A percentile compares a stretch with the other conserved stretches of the same genome.
Evolutionary conservation across 805 yeast species (phyloP).

Genomic region (Tetrapisispora taiwanensis): DNA sequence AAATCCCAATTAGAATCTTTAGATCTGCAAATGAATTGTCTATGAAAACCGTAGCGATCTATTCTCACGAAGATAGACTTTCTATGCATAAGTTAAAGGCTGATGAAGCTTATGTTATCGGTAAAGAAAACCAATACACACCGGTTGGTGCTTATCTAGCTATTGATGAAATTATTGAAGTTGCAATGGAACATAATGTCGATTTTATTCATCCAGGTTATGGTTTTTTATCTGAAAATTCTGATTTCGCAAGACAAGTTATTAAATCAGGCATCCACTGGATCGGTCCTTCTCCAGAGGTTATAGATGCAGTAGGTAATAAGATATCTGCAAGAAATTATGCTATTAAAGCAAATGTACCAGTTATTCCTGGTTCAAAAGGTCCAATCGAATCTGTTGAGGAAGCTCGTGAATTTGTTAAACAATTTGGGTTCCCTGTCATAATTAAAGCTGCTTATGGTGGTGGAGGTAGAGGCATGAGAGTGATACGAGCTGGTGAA

Average conservation of each 20-base stretch:
- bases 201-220: slow-evolving; percentile 88
- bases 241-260: slow-evolving; percentile 85
- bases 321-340: slow-evolving; percentile 84
- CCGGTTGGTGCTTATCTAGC: slow-evolving; percentile 94
- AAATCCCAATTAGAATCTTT: slow-evolving; percentile 76
- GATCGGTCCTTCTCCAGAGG: slow-evolving; percentile 83
- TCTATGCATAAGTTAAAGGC: slow-evolving; percentile 92
- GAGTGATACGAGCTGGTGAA: slow-evolving; percentile 93
- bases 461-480: slow-evolving; percentile 99
- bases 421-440: slow-evolving; percentile 81
- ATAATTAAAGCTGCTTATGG: slow-evolving; percentile 97
- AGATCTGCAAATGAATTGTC: slow-evolving; percentile 94
- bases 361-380: slow-evolving; percentile 93
- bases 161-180: slow-evolving; percentile 82
- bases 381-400: slow-evolving; percentile 78
- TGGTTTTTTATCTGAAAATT: slow-evolving; percentile 80
- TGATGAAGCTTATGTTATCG: slow-evolving; percentile 85
- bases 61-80: slow-evolving; percentile 87
- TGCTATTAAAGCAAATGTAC: slow-evolving; percentile 71
- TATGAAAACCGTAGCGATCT: slow-evolving; percentile 93
- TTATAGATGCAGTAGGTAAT: slow-evolving; percentile 90
- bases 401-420: slow-evolving; percentile 71
- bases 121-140: slow-evolving; percentile 68
- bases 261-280: slow-evolving; percentile 83
- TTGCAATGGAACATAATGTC: slow-evolving; percentile 65